phyloP scores from a whole-genome alignment of 192 early-diverging fungal genomes.

The Coemansia sp. region DNA sequence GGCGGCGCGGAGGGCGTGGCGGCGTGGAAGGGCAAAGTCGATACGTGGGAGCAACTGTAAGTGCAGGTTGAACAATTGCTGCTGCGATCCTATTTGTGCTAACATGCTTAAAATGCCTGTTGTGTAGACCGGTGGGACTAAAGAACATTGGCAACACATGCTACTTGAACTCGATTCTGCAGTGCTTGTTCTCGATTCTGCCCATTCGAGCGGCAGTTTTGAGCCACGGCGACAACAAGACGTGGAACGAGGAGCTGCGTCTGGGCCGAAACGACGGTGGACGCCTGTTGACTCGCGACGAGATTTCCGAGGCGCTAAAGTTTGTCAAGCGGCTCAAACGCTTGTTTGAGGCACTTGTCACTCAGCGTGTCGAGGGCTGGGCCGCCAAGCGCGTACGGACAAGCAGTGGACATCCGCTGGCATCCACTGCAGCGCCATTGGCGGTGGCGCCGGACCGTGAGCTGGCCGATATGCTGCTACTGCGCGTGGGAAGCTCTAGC shows the following conservation, averaged over 20 bases:
- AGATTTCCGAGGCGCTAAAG: constrained; percentile 25
- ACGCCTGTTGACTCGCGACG: constrained; percentile 14
- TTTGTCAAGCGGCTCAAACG: constrained; percentile 56
- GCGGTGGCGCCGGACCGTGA: constrained; percentile 60
- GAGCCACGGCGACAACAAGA: constrained; percentile 29
- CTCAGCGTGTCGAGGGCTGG: constrained; percentile 27
- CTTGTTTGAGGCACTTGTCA: constrained; percentile 55
- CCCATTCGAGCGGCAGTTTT: constrained; percentile 65
- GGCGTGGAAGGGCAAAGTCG: constrained; percentile 17
- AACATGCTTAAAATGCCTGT: not conserved
- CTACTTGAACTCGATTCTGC: constrained; percentile 82
- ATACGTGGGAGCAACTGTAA: constrained; percentile 38
- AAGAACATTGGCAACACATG: constrained; percentile 87
- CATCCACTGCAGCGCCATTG: constrained; percentile 14
- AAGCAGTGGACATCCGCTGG: constrained; percentile 36
- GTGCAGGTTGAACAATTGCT: not conserved
- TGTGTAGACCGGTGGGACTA: constrained; percentile 61
- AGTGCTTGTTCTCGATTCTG: constrained; percentile 69
- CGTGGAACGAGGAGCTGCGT: constrained; percentile 44
- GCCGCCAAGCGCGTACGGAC: constrained; percentile 27
- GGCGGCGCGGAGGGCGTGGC: constrained; percentile 13
- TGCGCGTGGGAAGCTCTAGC: constrained; percentile 31
- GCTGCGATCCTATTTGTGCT: not conserved
- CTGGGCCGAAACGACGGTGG: constrained; percentile 41
- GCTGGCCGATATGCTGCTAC: constrained; percentile 62